Evolutionary conservation across 257 asterid species (phyloP), one percentile per base, ranked within the genome.

Genomic region (Gynochthodes officinalis): DNA sequence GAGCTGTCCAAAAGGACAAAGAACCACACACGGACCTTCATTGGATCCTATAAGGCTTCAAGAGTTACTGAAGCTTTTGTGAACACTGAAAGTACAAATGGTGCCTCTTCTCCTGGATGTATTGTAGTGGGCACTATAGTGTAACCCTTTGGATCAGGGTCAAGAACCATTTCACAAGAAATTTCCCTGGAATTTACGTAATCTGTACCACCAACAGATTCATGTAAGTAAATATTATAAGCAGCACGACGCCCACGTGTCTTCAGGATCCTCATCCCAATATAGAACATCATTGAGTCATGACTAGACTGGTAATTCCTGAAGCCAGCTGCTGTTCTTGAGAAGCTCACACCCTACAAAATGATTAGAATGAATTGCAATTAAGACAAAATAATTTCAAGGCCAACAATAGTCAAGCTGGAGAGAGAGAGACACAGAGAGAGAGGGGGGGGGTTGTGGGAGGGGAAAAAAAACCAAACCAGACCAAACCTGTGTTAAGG

Each of bases 21-120:
- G 70, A 71, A 52, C 71, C 75, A 67, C 62, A 21, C 21, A 75
- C 28, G 61, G 61, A 64, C 59, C 66, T 16, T 66, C 72, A 23
- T 46, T 64, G 80, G 68, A 39, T 15, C 71, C 84, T 90, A 95
- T 55, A 95, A 86, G 77, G 98, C 87, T 83, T 95, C 99, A 48
- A 92, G 97, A 57, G 85, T 80, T 39, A 95, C 77, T 2, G 96
- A 86, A 60, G 99, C 94, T 80, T 92, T 95, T 62, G 99, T 95
- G 84, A 95, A 95, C 49, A 95, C 98, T 10, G 96, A 86, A 35
- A 95, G 98, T 66, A 92, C 98, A 78, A 95, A 92, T 32, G 99
- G 98, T 1, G 99, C 99, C 84, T 95, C 99, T 89, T 95, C 99
- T 33, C 98, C 99, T 4, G 99, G 99, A 79, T 95, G 97, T 76